A percentile compares a stretch with the other conserved stretches of the same genome.
phyloP scores from a whole-genome alignment of 306 rosid species.

The Prunus mira region DNA sequence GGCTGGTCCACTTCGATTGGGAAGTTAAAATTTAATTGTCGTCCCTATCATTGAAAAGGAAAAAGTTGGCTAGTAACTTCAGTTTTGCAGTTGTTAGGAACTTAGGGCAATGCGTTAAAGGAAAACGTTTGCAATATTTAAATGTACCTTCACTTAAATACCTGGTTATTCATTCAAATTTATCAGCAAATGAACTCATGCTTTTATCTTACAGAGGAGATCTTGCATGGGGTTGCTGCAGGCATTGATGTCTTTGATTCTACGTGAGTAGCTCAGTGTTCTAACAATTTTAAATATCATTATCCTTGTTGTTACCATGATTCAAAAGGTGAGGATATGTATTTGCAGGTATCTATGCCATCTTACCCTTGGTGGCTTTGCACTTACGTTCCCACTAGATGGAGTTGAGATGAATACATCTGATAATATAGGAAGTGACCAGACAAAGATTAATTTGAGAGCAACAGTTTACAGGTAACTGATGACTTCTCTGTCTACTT shows the following conservation, averaged over 20 bases:
- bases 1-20: background rate
- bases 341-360: constrained; percentile 60
- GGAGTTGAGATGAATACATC: constrained; percentile 36
- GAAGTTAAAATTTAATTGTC: background rate
- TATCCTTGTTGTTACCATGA: constrained; percentile 8
- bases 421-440: constrained; percentile 48
- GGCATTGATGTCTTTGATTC: constrained; percentile 91
- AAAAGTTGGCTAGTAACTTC: background rate
- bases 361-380: constrained; percentile 86
- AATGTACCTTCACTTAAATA: constrained; percentile 17
- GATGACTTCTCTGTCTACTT: background rate
- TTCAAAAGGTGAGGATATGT: constrained; percentile 12
- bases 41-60: background rate
- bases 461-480: constrained; percentile 68
- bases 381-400: constrained; percentile 64
- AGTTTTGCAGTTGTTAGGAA: background rate
- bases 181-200: constrained; percentile 17
- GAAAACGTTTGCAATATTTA: constrained; percentile 3
- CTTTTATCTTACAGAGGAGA: constrained; percentile 73
- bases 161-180: constrained; percentile 12
- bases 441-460: constrained; percentile 75
- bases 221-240: constrained; percentile 83
- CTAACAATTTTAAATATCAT: constrained; percentile 2
- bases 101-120: constrained; percentile 5
- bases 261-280: constrained; percentile 49